Conservation (phyloP, 2,329 filamentous ascomycete species). For the Pseudohalonectria lignicola region DNA sequence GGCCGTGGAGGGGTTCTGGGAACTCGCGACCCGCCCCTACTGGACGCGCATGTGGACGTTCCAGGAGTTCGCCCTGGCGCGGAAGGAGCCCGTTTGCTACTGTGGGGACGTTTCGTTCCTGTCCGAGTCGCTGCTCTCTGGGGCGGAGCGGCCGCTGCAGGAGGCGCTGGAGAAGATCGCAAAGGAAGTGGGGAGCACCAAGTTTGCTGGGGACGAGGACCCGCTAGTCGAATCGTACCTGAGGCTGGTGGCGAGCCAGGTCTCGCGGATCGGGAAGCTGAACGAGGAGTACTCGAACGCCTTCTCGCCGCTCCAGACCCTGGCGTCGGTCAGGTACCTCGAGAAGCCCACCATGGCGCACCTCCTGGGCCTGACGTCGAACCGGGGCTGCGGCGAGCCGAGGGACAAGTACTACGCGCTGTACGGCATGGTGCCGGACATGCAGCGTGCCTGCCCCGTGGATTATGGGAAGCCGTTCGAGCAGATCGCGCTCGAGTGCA, state of each 20-base stretch:
- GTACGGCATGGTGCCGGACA: background rate
- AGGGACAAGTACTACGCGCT: background rate
- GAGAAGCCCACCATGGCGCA: background rate
- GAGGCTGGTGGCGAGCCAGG: background rate
- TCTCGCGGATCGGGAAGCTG: background rate
- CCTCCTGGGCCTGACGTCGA: background rate
- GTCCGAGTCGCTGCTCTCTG: background rate
- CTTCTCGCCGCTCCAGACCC: background rate
- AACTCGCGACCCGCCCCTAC: background rate
- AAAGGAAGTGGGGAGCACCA: background rate
- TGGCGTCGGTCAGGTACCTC: background rate
- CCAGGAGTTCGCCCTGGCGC: background rate
- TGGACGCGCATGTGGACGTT: conserved; percentile 2
- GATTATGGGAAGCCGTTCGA: too few species aligned
- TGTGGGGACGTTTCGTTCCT: too few species aligned
- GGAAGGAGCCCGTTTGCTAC: background rate
- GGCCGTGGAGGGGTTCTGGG: background rate
- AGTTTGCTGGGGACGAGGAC: background rate
- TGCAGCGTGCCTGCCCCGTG: too few species aligned
- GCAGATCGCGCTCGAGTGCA: too few species aligned
- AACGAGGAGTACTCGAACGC: background rate
- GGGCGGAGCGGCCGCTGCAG: background rate
- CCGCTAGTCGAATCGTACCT: background rate
- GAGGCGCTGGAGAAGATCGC: background rate
- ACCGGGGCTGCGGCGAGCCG: background rate